Conservation (phyloP, 1,284 basidiomycete species). For the Microbotryum violaceum region DNA sequence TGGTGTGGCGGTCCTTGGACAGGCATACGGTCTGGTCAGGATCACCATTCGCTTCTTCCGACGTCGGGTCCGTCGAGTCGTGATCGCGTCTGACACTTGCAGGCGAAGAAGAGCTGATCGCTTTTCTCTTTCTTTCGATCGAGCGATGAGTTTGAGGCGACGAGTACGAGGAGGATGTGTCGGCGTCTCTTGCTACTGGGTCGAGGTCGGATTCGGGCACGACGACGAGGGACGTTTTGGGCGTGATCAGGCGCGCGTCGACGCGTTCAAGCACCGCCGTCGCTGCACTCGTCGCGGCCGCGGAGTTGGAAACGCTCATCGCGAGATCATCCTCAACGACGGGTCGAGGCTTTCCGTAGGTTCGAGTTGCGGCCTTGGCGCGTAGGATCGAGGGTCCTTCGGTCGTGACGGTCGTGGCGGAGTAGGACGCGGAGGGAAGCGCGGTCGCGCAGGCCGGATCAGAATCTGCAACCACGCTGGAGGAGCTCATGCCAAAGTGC, state of each 20-base stretch:
- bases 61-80: conserved; percentile 23
- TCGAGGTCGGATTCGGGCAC: conserved; percentile 17
- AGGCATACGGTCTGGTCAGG: background rate
- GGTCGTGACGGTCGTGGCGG: no score
- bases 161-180: background rate
- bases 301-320: no score
- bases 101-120: conserved; percentile 2
- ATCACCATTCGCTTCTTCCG: conserved; percentile 7
- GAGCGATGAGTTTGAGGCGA: background rate
- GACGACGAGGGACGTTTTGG: background rate
- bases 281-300: no score
- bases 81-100: background rate
- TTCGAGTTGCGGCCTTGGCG: background rate
- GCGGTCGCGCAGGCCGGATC: no score
- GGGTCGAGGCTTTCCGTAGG: background rate
- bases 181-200: background rate
- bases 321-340: background rate
- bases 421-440: no score
- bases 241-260: background rate
- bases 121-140: background rate
- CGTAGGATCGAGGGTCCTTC: background rate
- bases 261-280: background rate
- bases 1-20: background rate
- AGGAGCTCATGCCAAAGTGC: no score
- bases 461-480: no score